A percentile compares a stretch with the other conserved stretches of the same genome.
These are phyloP conservation scores for Paraphaeosphaeria minitans DNA, from an alignment of 2,329 filamentous ascomycete species.

Conservation along the genomic window DNA sequence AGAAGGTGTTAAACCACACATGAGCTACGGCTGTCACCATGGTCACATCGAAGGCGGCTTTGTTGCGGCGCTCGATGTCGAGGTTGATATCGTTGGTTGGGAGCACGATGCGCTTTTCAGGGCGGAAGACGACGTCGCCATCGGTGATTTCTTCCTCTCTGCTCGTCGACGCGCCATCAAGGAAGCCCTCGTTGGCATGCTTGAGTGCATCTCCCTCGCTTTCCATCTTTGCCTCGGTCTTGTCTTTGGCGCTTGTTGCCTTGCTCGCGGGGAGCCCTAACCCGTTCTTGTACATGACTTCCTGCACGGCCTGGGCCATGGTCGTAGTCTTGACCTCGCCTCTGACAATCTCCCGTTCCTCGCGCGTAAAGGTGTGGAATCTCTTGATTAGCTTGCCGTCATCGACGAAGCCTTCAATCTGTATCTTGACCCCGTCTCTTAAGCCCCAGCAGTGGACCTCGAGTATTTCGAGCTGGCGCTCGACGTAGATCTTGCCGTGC, in stretches of 20 bases:
- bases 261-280: constrained; percentile 34
- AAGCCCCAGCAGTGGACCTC: constrained; percentile 92
- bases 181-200: constrained; percentile 22
- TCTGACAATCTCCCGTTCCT: constrained; percentile 71
- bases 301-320: constrained; percentile 53
- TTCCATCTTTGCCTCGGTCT: constrained; percentile 13
- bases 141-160: constrained; percentile 48
- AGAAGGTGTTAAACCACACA: constrained; percentile 96
- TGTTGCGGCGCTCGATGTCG: constrained; percentile 84
- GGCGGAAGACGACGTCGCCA: constrained; percentile 79
- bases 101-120: constrained; percentile 69
- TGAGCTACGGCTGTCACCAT: constrained; percentile 94
- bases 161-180: constrained; percentile 24
- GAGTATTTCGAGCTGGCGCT: constrained; percentile 80
- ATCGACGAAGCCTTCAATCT: constrained; percentile 84
- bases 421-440: constrained; percentile 83
- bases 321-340: constrained; percentile 54
- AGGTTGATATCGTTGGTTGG: constrained; percentile 88
- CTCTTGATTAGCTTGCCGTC: constrained; percentile 84
- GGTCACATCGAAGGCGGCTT: constrained; percentile 74
- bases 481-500: constrained; percentile 77
- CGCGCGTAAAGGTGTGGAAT: constrained; percentile 78
- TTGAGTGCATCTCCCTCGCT: constrained; percentile 22
- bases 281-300: constrained; percentile 50
- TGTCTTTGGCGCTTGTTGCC: constrained; percentile 20